Evolutionary conservation across 2,329 filamentous ascomycete genomes (phyloP).

Genomic region (Ophiostoma sp.): DNA sequence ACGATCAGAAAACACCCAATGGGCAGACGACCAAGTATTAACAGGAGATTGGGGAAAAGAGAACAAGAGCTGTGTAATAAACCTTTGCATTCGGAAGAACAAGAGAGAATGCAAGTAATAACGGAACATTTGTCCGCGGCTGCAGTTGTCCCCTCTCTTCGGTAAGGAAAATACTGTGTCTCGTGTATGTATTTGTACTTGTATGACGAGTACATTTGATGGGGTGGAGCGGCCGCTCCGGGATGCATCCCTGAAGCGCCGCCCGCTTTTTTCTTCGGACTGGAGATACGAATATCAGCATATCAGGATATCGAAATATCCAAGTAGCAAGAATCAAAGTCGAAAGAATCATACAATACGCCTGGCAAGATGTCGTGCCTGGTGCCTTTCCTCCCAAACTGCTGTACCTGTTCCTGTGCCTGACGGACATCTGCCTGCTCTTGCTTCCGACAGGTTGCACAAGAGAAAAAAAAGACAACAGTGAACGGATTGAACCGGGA

Average conservation of each 20-base stretch:
- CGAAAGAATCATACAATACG: neutral
- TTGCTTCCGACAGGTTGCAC: neutral
- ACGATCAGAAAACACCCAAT: neutral
- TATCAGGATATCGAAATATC: neutral
- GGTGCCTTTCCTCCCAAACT: neutral
- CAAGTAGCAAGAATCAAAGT: neutral
- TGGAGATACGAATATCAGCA: constrained; percentile 2
- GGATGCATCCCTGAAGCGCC: neutral
- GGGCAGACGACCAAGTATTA: neutral
- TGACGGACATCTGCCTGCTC: neutral
- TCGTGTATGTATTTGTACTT: neutral
- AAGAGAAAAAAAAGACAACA: neutral
- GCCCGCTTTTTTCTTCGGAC: neutral
- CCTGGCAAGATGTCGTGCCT: neutral
- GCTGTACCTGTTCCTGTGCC: neutral
- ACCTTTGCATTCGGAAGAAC: neutral
- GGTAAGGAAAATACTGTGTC: neutral
- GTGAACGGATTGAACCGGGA: neutral
- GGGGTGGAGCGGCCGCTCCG: neutral
- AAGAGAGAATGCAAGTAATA: neutral
- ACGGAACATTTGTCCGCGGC: neutral
- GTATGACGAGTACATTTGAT: constrained; percentile 3
- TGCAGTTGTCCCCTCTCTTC: neutral
- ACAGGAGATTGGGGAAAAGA: neutral
- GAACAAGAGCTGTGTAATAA: neutral